Base-by-base conservation (phyloP, 2,329 filamentous ascomycete species). In the Raffaelea ambrosiae region DNA sequence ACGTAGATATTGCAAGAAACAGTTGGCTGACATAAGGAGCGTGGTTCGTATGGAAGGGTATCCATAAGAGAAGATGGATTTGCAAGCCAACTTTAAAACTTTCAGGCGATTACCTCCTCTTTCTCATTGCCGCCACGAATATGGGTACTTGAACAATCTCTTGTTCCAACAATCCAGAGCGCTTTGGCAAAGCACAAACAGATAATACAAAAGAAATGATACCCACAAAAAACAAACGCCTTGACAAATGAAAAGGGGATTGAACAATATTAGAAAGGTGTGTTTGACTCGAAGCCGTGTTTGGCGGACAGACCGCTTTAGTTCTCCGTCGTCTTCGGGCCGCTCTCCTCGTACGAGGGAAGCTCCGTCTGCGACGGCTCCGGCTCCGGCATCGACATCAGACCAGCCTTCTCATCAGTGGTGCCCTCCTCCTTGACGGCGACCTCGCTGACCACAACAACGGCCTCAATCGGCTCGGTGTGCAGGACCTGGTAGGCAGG, bases 331-430 rank as follows among this genome's bases (percentile, higher is more conserved):
- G 41, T 29, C 48, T 49, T 49, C 9, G 51, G 47, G 19, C 63
- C 63, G 43, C 64, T 61, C 16, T 53, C 53, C 48, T 48, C n/a
- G 41, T 55, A 55, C 5, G 50, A 36, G 4, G 53, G 53, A 22
- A 52, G 47, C 33, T 45, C 45, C 5, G 36, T 26, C 20, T 41
- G 40, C 18, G 29, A 57, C 40, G 66, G 62, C 18, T 64, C 57
- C 40, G 66, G 62, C 18, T 64, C 50, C 21, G 62, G 21, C 10
- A 38, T 21, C 14, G 42, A 63, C 64, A 79, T 71, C 48, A 79
- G 62, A 23, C 68, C 67, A 5, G 66, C 59, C 66, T 79, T 78
- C 61, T 78, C 76, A 20, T 74, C 70, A 1, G 49, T 49, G 14
- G 51, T 57, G 33, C 59, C 65, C 42, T 57, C 60, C 54, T 73